These are phyloP conservation scores for Hygrocybe coccinea DNA, from an alignment of 768 basidiomycete species.

Conservation along the genomic window DNA sequence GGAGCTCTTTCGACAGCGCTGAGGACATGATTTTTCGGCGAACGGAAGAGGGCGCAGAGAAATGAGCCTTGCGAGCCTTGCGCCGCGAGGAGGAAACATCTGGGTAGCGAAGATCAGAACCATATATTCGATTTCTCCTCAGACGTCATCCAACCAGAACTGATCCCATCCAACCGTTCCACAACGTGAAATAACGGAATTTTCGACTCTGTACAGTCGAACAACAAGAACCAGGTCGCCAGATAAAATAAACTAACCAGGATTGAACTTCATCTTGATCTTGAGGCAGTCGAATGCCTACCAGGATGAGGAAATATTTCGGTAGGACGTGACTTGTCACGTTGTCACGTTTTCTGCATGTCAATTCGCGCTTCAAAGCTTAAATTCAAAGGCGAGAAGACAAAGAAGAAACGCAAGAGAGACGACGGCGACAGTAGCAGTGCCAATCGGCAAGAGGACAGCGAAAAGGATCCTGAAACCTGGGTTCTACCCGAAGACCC, in stretches of 20 bases:
- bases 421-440: slow-evolving; percentile 47
- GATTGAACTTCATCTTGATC: slow-evolving; percentile 73
- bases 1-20: slow-evolving; percentile 90
- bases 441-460: slow-evolving; percentile 44
- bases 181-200: slow-evolving; percentile 20
- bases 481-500: slow-evolving; percentile 76
- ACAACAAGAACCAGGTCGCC: not conserved
- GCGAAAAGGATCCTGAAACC: slow-evolving; percentile 63
- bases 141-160: slow-evolving; percentile 39
- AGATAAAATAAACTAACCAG: slow-evolving; percentile 54
- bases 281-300: slow-evolving; percentile 47
- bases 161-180: slow-evolving; percentile 52
- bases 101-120: slow-evolving; percentile 37
- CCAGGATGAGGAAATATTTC: slow-evolving; percentile 36
- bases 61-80: slow-evolving; percentile 98
- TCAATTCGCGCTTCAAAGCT: slow-evolving; percentile 65
- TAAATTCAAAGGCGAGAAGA: slow-evolving; percentile 86
- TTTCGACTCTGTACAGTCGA: not conserved
- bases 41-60: slow-evolving; percentile 88
- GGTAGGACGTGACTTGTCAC: not conserved
- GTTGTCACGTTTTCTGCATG: slow-evolving; percentile 19
- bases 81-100: slow-evolving; percentile 91
- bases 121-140: slow-evolving; percentile 15
- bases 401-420: slow-evolving; percentile 75
- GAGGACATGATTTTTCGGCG: slow-evolving; percentile 99